Conservation (phyloP, 2,329 filamentous ascomycete genomes). For the Calonectria leucothoes region DNA sequence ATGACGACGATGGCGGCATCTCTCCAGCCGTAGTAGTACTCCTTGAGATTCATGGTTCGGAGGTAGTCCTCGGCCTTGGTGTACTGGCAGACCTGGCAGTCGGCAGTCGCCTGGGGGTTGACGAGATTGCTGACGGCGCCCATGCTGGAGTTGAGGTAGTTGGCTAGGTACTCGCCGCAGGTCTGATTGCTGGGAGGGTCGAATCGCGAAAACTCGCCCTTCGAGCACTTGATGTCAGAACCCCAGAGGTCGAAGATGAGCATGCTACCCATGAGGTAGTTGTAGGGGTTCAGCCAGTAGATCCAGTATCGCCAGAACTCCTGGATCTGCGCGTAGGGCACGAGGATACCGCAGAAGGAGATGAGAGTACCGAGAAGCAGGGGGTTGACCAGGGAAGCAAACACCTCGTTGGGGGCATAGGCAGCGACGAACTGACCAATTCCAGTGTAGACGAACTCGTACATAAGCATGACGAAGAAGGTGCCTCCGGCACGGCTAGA, state of each 20-base stretch:
- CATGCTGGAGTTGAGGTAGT: slow-evolving; percentile 58
- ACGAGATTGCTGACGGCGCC: slow-evolving; percentile 63
- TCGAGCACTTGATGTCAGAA: slow-evolving; percentile 57
- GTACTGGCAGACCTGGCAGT: slow-evolving; percentile 73
- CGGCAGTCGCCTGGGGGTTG: slow-evolving; percentile 67
- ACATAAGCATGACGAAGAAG: slow-evolving; percentile 67
- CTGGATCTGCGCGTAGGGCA: slow-evolving; percentile 72
- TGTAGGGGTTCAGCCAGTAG: slow-evolving; percentile 71
- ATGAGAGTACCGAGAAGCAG: slow-evolving; percentile 69
- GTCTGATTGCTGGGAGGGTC: slow-evolving; percentile 63
- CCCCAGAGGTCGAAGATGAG: slow-evolving; percentile 64
- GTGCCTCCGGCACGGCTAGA: slow-evolving; percentile 61
- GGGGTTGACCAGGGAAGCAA: slow-evolving; percentile 68
- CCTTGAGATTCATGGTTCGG: slow-evolving; percentile 66
- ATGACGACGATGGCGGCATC: slow-evolving; percentile 70
- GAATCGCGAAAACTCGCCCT: slow-evolving; percentile 63
- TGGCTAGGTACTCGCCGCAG: slow-evolving; percentile 67
- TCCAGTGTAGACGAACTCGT: slow-evolving; percentile 70
- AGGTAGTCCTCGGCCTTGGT: slow-evolving; percentile 69
- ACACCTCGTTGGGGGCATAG: slow-evolving; percentile 70
- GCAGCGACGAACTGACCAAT: slow-evolving; percentile 74
- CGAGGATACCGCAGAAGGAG: slow-evolving; percentile 80
- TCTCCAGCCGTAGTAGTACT: slow-evolving; percentile 75
- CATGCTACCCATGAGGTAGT: slow-evolving; percentile 69
- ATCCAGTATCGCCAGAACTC: slow-evolving; percentile 77